A percentile compares a stretch with the other conserved stretches of the same genome.
phyloP scores from a whole-genome alignment of 768 basidiomycete species.

The Boletus pseudo-olivaceus region DNA sequence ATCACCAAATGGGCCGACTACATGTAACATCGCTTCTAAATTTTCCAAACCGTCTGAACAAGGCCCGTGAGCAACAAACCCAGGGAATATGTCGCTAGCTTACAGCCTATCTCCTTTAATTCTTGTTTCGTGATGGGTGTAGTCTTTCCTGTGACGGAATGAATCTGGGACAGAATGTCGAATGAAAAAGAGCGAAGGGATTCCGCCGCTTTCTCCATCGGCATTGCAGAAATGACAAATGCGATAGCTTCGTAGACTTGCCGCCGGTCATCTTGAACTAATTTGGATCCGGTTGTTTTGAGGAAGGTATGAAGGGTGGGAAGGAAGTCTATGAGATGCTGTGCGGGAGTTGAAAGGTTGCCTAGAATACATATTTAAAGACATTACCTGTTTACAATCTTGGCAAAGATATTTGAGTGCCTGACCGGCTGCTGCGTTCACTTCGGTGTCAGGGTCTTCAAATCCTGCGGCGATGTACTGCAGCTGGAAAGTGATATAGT shows the following conservation, averaged over 20 bases:
- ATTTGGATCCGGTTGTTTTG: slow-evolving; percentile 69
- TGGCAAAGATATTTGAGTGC: slow-evolving; percentile 96
- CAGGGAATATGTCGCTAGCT: slow-evolving; percentile 25
- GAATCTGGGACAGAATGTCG: slow-evolving; percentile 78
- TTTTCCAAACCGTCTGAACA: slow-evolving; percentile 80
- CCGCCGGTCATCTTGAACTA: slow-evolving; percentile 82
- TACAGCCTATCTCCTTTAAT: slow-evolving; percentile 63
- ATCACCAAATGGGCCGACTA: slow-evolving; percentile 79
- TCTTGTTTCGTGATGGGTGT: slow-evolving; percentile 65
- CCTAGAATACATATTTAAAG: slow-evolving; percentile 4
- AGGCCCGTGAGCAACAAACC: slow-evolving; percentile 7
- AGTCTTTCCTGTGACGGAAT: slow-evolving; percentile 54
- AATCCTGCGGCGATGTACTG: slow-evolving; percentile 93
- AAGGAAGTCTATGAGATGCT: slow-evolving; percentile 91
- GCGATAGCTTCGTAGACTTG: slow-evolving; percentile 96
- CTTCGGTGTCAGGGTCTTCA: slow-evolving; percentile 73
- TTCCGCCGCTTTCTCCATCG: slow-evolving; percentile 80
- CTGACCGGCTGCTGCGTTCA: slow-evolving; percentile 91
- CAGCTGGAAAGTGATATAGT: slow-evolving; percentile 80
- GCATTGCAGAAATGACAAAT: slow-evolving; percentile 92
- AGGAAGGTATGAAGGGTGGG: slow-evolving; percentile 91
- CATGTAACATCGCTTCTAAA: slow-evolving; percentile 84
- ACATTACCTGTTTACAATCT: slow-evolving; percentile 80
- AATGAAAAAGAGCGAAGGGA: slow-evolving; percentile 84
- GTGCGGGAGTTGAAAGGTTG: slow-evolving; percentile 5